Conservation (phyloP, 345 rosid genomes). For the Schrenkiella parvula region DNA sequence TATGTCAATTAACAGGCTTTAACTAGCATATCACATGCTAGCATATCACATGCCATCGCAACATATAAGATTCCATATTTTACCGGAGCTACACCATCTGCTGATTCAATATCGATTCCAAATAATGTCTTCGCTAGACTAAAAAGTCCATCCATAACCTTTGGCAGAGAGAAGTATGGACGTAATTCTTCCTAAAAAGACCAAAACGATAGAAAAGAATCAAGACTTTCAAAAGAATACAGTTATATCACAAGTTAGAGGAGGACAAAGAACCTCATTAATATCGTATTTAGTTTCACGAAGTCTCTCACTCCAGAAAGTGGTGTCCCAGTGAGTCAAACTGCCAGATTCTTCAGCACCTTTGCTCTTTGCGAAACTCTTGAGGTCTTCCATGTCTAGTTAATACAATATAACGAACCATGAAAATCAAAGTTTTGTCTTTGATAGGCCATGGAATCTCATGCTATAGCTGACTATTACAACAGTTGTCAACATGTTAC, state of each 20-base stretch:
- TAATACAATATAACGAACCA: too few species aligned
- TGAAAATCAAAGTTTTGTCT: neutral
- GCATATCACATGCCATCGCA: constrained; percentile 9
- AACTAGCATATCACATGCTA: constrained; percentile 26
- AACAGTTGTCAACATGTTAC: constrained; percentile 31
- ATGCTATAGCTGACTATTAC: too few species aligned
- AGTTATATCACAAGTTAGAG: neutral
- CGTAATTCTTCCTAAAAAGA: constrained; percentile 71
- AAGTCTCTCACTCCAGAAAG: constrained; percentile 94
- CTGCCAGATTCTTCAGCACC: constrained; percentile 75
- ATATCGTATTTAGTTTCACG: constrained; percentile 89
- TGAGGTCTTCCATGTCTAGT: constrained; percentile 82
- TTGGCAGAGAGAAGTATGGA: constrained; percentile 85
- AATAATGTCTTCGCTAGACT: constrained; percentile 70
- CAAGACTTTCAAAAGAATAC: neutral
- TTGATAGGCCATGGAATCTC: neutral
- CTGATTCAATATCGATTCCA: constrained; percentile 66
- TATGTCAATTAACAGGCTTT: constrained; percentile 8
- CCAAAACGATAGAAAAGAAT: constrained; percentile 7
- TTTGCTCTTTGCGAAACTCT: constrained; percentile 64
- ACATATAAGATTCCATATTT: constrained; percentile 25
- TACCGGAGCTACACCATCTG: constrained; percentile 91
- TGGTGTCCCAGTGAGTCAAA: constrained; percentile 78
- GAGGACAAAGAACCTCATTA: constrained; percentile 58
- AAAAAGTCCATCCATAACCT: constrained; percentile 87